Base-by-base conservation (phyloP, 106 monocot genomes). In the Dioscorea zingiberensis region DNA sequence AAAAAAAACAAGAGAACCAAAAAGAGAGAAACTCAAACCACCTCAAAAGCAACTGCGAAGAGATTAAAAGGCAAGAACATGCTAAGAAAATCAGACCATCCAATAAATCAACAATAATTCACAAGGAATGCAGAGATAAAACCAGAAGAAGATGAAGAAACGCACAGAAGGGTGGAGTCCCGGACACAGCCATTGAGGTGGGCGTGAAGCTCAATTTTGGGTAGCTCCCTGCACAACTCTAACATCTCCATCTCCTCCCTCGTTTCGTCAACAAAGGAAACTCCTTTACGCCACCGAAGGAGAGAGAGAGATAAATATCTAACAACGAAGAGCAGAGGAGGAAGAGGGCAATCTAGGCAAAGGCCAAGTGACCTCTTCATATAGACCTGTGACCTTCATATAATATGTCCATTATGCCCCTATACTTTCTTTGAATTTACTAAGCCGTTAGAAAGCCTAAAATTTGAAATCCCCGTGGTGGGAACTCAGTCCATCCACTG, bases 101-200 rank as follows among this genome's bases (percentile, higher is more conserved):
- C 10, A 38, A 38, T 10, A 38, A 38, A 38, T 10, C 38, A 38
- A 10, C 38, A 38, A 38, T 38, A 6, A 38, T 38, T 38, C 38
- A 6, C 38, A 38, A 38, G 38, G 38, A 38, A 38, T 38, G 38
- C 38, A 38, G 38, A 38, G 38, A 38, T 38, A 38, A 38, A 38
- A 38, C 38, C 1, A 38, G 38, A 38, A 38, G 38, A 38, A 38
- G 38, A 38, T 6, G 38, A 38, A 38, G 30, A 25, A 25, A 44
- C 62, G 60, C 47, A 94, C 94, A 95, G 76, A 44, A 95, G 91
- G 13, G 95, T 95, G 76, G 95, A 85, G 65, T 95, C 80, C 69
- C 95, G 73, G 74, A 95, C 76, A 65, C 88, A 95, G 32, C 95
- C 91, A 64, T 95, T 95, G 75, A 95, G 91, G 69, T 95, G 95